phyloP scores from a whole-genome alignment of 108 stramenopile species.

The Nannochloropsis granulata region DNA sequence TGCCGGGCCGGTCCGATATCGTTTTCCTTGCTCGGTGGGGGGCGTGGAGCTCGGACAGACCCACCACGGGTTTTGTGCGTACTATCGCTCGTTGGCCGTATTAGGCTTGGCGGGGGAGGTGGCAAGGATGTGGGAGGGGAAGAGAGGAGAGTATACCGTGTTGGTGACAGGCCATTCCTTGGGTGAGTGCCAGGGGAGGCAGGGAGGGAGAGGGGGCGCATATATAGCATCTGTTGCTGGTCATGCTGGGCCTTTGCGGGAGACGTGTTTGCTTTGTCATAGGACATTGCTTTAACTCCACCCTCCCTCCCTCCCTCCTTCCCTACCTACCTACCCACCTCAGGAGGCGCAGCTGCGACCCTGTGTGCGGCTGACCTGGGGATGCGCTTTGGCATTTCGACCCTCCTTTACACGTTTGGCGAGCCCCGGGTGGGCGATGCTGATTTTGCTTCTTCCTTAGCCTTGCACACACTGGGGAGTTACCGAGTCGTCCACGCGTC shows the following conservation, averaged over 20 bases:
- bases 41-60: neutral
- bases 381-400: neutral
- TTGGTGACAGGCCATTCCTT: constrained; percentile 23
- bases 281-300: no score
- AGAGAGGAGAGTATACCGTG: neutral
- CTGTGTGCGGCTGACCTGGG: constrained; percentile 21
- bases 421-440: constrained; percentile 16
- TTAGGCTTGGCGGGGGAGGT: constrained; percentile 3
- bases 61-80: constrained; percentile 21
- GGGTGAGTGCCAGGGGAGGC: neutral
- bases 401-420: constrained; percentile 18
- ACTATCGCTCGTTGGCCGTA: constrained; percentile 1
- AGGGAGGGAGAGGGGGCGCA: neutral
- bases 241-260: no score
- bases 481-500: constrained; percentile 15
- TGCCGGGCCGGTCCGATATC: neutral
- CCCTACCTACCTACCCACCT: neutral
- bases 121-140: neutral
- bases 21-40: neutral
- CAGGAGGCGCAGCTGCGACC: neutral
- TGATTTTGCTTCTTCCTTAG: neutral
- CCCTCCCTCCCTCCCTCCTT: neutral
- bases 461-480: neutral
- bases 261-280: no score
- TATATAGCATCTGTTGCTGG: no score